Evolutionary conservation across 1,139 yeast genomes (phyloP).

Genomic region (Kazachstania sp.): DNA sequence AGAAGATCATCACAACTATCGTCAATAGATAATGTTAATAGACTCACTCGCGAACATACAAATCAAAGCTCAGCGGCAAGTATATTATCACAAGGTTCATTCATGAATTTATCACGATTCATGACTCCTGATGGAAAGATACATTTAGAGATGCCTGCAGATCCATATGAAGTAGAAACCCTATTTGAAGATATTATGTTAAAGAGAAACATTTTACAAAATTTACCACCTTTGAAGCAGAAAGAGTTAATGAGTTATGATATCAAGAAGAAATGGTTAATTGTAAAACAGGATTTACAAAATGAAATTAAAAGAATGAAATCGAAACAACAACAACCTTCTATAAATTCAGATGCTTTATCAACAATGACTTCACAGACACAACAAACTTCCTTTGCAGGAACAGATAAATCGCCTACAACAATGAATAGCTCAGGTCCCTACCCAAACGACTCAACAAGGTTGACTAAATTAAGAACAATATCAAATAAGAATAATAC

Average conservation of each 20-base stretch:
- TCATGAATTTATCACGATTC: constrained; percentile 19
- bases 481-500: not conserved
- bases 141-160: constrained; percentile 46
- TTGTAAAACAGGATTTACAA: constrained; percentile 78
- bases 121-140: constrained; percentile 28
- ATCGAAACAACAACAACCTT: constrained; percentile 21
- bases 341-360: not conserved
- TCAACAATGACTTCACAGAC: not conserved
- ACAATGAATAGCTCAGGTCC: not conserved
- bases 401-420: not conserved
- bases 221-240: constrained; percentile 69
- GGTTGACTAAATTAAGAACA: not conserved
- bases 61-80: constrained; percentile 25
- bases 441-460: not conserved
- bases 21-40: constrained; percentile 6
- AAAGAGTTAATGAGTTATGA: constrained; percentile 71
- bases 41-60: constrained; percentile 20
- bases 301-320: constrained; percentile 62
- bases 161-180: constrained; percentile 52
- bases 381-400: not conserved
- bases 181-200: constrained; percentile 67
- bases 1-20: constrained; percentile 20
- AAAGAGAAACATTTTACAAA: constrained; percentile 65
- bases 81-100: constrained; percentile 24
- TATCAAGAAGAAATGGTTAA: constrained; percentile 80